phyloP scores from a whole-genome alignment of 805 yeast genomes.

The Kuraishia hungarica region DNA sequence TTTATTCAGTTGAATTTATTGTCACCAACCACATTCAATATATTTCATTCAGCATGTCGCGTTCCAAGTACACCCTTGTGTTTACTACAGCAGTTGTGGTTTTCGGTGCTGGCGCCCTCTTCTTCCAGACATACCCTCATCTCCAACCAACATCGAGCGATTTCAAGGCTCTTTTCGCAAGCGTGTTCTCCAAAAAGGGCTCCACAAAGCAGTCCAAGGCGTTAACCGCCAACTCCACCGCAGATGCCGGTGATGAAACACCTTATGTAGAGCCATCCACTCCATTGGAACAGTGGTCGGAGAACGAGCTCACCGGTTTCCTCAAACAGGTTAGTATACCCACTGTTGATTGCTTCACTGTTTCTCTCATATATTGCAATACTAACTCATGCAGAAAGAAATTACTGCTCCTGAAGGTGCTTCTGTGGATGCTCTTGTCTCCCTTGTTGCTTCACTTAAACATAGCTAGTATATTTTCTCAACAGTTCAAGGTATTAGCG shows the following conservation, averaged over 20 bases:
- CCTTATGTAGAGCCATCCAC: constrained; percentile 20
- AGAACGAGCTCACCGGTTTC: constrained; percentile 26
- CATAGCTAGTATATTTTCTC: constrained; percentile 12
- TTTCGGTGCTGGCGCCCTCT: constrained; percentile 31
- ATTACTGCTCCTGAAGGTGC: constrained; percentile 35
- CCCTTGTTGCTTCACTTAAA: constrained; percentile 36
- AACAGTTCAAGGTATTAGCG: neutral
- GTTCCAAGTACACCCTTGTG: neutral
- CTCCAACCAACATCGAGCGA: constrained; percentile 18
- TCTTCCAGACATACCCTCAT: constrained; percentile 44
- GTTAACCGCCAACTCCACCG: neutral
- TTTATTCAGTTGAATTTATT: no score
- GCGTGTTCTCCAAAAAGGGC: neutral
- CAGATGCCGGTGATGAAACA: constrained; percentile 8
- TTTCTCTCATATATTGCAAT: neutral
- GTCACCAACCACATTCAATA: no score
- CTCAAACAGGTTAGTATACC: constrained; percentile 29
- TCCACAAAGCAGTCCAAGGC: neutral
- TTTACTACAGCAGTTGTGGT: constrained; percentile 28
- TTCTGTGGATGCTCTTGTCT: constrained; percentile 34
- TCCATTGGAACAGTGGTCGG: constrained; percentile 21
- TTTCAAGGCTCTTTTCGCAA: constrained; percentile 13
- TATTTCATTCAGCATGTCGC: neutral
- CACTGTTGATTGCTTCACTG: neutral
- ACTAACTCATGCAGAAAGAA: constrained; percentile 30